Evolutionary conservation across 305 asterid genomes (phyloP).

Genomic region (Stenogyne calaminthoides): DNA sequence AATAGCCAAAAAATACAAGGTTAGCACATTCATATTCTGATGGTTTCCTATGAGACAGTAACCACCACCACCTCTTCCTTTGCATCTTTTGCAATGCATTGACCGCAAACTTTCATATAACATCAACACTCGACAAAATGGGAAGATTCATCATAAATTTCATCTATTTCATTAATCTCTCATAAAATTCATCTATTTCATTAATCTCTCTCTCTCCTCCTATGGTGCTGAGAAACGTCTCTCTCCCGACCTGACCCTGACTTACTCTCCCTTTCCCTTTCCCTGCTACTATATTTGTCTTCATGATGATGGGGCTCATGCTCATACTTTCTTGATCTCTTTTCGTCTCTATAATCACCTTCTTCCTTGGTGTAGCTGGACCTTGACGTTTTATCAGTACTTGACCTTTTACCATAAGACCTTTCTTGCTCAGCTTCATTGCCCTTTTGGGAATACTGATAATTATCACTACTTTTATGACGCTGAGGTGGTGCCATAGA

Average conservation of each 20-base stretch:
- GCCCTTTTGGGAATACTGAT: conserved; percentile 33
- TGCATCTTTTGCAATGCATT: too few species aligned
- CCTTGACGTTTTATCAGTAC: conserved; percentile 45
- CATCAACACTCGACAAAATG: neutral
- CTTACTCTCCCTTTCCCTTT: conserved; percentile 42
- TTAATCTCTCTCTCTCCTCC: conserved; percentile 35
- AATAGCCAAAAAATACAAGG: neutral
- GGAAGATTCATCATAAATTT: neutral
- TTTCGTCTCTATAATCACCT: conserved; percentile 45
- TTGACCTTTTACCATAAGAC: too few species aligned
- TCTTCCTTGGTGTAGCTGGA: conserved; percentile 46
- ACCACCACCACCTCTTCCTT: too few species aligned
- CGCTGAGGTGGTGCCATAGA: conserved; percentile 38
- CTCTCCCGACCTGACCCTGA: conserved; percentile 36
- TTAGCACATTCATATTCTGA: neutral
- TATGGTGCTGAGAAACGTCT: conserved; percentile 30
- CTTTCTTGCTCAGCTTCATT: conserved; percentile 24
- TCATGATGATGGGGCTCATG: conserved; percentile 42
- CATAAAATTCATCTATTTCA: conserved; percentile 4
- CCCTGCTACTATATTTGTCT: conserved; percentile 42
- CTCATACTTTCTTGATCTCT: conserved; percentile 45
- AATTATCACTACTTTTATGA: conserved; percentile 34
- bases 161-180: too few species aligned
- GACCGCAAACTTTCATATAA: too few species aligned
- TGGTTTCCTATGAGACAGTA: neutral